Percentiles rank a stretch among this genome's conserved stretches.
Evolutionary conservation across 805 yeast species (phyloP).

Genomic region (Hanseniaspora osmophila): DNA sequence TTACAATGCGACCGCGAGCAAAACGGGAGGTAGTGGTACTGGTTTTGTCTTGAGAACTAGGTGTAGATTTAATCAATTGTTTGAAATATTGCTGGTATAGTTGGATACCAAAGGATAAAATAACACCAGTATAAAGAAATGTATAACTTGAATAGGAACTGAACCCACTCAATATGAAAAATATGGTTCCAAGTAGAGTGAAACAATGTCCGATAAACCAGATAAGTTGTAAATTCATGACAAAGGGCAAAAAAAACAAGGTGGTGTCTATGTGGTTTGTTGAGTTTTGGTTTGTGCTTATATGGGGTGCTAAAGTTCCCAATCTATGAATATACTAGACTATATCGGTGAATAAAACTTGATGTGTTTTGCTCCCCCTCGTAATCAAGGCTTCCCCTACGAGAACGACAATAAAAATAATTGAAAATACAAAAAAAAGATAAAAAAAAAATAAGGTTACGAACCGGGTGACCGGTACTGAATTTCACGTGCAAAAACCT

Average conservation of each 20-base stretch:
- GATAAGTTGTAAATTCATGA: conserved; percentile 36
- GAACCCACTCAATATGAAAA: conserved; percentile 25
- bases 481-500: too few species aligned
- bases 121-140: conserved; percentile 45
- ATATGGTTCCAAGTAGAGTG: conserved; percentile 28
- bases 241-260: too few species aligned
- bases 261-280: neutral
- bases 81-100: conserved; percentile 41
- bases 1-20: conserved; percentile 12
- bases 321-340: neutral
- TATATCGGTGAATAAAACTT: neutral
- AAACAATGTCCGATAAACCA: conserved; percentile 60
- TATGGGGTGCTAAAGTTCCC: too few species aligned
- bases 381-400: too few species aligned
- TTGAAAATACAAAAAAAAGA: neutral
- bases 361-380: neutral
- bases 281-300: neutral
- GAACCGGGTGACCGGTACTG: too few species aligned
- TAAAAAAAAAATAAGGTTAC: neutral
- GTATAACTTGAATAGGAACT: conserved; percentile 36
- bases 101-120: conserved; percentile 65
- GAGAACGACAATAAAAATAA: neutral
- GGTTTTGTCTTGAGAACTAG: conserved; percentile 13
- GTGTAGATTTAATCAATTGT: conserved; percentile 4
- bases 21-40: neutral